Evolutionary conservation across 2,329 filamentous ascomycete genomes (phyloP), one percentile per base, ranked within the genome.

Genomic region (Diaporthe citrichinensis): DNA sequence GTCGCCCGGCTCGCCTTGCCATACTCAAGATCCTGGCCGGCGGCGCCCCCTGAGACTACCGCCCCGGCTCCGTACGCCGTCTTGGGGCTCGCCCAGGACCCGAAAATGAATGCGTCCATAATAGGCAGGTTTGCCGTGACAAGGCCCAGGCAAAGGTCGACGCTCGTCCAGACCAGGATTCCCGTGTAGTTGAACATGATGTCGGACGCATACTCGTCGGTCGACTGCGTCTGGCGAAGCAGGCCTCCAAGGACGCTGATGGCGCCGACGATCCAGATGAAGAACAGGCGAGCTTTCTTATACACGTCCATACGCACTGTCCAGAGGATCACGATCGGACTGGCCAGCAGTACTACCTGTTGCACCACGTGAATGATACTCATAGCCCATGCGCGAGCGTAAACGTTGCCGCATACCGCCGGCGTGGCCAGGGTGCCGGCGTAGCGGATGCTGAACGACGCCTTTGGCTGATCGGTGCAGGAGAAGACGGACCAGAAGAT

Each of bases 271-370:
- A 78, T 78, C 77, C 83, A 84, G 59, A 84, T 78, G 55, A 81
- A 51, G 69, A 79, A 80, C 5, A 83, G 78, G 4, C 81, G 76
- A 10, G 78, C 53, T 57, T 82, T 84, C 10, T 79, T 81, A 12
- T 49, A 34, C 39, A 55, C 73, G 1, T 78, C 77, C 78, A 84
- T 82, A 15, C 79, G 77, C 20, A 84, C 78, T 17, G 80, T 80
- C 80, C 80, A 83, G 10, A 84, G 76, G 1, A 84, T 80, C 10
- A 83, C 79, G 15, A 84, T 71, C 0, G 82, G 82, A 0, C 81
- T 80, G 15, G 77, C 71, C 9, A 84, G 78, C 0, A 84, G 76
- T 3, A 78, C 77, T 46, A 82, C 78, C 71, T 82, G 82, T 78
- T 83, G 79, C n/a, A 80, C 78, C 12, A 82, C 80, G 71, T 84